Percentiles rank a stretch among this genome's conserved stretches.
phyloP scores from a whole-genome alignment of 148 eudicot genomes.

The Polygonum aviculare region DNA sequence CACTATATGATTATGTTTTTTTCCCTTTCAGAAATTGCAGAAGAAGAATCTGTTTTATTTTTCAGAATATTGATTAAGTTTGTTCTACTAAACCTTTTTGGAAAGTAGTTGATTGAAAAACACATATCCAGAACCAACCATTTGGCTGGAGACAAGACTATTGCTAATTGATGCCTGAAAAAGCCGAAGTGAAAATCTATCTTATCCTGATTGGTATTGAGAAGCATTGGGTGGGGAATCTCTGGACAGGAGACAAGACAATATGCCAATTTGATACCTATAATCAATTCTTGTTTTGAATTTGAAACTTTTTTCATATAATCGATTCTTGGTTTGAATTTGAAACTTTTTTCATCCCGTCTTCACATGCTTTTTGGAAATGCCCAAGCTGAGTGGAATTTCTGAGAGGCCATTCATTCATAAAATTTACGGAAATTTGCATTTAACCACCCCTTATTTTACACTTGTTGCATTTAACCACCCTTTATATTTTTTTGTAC shows the following conservation, averaged over 20 bases:
- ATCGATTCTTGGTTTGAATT: slow-evolving; percentile 4
- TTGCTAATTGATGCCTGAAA: slow-evolving; percentile 1
- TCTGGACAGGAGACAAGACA: slow-evolving; percentile 9
- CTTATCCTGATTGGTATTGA: slow-evolving; percentile 6
- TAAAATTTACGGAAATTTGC: no score
- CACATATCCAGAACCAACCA: background rate
- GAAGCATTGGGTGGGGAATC: slow-evolving; percentile 3
- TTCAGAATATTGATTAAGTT: slow-evolving; percentile 7
- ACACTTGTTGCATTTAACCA: no score
- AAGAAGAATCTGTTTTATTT: background rate
- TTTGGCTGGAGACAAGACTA: background rate
- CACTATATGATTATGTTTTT: background rate
- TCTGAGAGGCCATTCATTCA: slow-evolving; percentile 1
- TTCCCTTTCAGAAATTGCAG: background rate
- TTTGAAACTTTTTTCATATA: slow-evolving; percentile 1
- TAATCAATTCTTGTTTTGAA: slow-evolving; percentile 8
- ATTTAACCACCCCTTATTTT: no score
- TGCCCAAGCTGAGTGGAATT: background rate
- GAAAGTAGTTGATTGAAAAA: background rate
- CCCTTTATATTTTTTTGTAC: no score
- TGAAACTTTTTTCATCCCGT: slow-evolving; percentile 1
- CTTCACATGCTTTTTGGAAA: background rate
- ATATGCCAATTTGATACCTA: slow-evolving; percentile 2
- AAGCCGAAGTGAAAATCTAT: slow-evolving; percentile 1
- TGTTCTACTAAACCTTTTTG: background rate